Conservation (phyloP, 805 yeast genomes). For the Tetrapisispora phaffii region DNA sequence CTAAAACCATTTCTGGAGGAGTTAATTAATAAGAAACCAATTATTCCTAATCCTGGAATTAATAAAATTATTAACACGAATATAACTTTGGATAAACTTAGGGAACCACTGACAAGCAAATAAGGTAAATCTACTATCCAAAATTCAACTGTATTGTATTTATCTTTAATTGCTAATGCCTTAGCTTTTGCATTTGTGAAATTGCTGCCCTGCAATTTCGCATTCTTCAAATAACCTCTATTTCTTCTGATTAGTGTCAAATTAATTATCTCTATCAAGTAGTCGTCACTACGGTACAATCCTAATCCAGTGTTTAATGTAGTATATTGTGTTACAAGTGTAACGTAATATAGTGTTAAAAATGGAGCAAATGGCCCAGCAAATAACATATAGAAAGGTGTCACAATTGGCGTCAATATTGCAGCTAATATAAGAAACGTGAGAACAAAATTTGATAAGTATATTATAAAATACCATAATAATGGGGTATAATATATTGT, state of each 20-base stretch:
- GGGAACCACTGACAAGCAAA: neutral
- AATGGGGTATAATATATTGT: neutral
- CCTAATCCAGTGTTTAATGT: neutral
- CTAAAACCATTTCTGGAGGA: neutral
- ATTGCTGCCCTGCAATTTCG: neutral
- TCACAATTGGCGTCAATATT: neutral
- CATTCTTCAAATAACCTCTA: slow-evolving; percentile 1
- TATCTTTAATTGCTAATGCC: neutral
- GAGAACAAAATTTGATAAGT: neutral
- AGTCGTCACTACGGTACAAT: neutral
- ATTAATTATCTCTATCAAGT: neutral
- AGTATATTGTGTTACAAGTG: slow-evolving; percentile 2
- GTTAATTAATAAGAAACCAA: neutral
- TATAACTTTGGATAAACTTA: neutral
- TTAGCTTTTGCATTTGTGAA: neutral
- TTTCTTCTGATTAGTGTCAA: neutral
- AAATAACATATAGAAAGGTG: slow-evolving; percentile 1
- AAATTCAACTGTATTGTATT: neutral
- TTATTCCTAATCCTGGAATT: neutral
- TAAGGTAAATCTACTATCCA: neutral
- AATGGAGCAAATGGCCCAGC: neutral
- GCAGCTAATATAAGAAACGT: neutral
- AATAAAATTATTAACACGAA: neutral
- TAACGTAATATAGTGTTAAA: neutral
- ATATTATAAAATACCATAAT: neutral